Evolutionary conservation across 148 eudicot species (phyloP).

Genomic region (Camellia granthamiana): DNA sequence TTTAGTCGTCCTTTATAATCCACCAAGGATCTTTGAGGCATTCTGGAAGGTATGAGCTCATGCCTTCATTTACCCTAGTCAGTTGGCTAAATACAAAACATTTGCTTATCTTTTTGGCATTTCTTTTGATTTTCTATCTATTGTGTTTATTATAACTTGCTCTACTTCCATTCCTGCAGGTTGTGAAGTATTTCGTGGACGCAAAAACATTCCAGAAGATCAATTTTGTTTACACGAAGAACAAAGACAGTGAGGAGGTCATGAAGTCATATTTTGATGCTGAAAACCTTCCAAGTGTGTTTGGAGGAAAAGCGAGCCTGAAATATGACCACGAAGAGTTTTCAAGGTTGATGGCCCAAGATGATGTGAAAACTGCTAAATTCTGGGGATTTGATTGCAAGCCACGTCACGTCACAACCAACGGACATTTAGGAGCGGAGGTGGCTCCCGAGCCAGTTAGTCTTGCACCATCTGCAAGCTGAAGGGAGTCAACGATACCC

Average conservation of each 20-base stretch:
- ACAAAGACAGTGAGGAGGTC: constrained; percentile 65
- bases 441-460: constrained; percentile 19
- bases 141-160: background rate
- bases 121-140: no score
- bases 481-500: constrained; percentile 6
- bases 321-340: constrained; percentile 78
- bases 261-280: constrained; percentile 67
- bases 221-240: constrained; percentile 65
- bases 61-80: background rate
- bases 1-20: constrained; percentile 63
- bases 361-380: constrained; percentile 61
- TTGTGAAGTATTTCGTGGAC: constrained; percentile 65
- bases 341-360: constrained; percentile 65
- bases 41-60: constrained; percentile 55
- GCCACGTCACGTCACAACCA: constrained; percentile 11
- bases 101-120: background rate
- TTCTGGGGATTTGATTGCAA: constrained; percentile 55
- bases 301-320: constrained; percentile 73
- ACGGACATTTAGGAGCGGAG: constrained; percentile 19
- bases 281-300: constrained; percentile 74
- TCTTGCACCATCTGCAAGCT: constrained; percentile 19
- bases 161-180: constrained; percentile 28
- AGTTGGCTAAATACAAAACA: background rate
- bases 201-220: constrained; percentile 57
- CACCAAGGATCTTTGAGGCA: constrained; percentile 75